Percentiles rank a stretch among this genome's conserved stretches.
Evolutionary conservation across 495 filamentous ascomycete genomes (phyloP).

Genomic region (Xylaria palmicola): DNA sequence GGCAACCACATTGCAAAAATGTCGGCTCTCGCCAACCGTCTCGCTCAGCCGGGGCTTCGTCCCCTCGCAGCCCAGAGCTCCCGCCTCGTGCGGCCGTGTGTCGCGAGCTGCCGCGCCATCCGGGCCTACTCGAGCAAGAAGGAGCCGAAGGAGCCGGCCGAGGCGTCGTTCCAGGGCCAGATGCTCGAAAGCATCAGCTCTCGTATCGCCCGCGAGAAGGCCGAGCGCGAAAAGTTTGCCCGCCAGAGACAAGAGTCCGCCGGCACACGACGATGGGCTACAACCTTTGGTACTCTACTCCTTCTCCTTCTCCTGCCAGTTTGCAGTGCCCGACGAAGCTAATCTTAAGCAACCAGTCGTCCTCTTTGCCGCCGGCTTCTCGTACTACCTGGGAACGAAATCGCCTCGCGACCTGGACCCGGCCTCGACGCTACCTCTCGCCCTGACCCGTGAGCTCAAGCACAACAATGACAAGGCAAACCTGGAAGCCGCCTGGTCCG

Average conservation of each 20-base stretch:
- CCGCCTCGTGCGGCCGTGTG: slow-evolving; percentile 10
- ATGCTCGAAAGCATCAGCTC: slow-evolving; percentile 79
- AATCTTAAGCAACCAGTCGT: slow-evolving; percentile 41
- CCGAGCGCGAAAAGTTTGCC: slow-evolving; percentile 65
- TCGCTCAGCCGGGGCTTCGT: slow-evolving; percentile 21
- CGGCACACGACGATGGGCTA: slow-evolving; percentile 56
- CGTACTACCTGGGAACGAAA: slow-evolving; percentile 70
- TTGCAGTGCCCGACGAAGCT: neutral
- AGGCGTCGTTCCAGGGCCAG: slow-evolving; percentile 74
- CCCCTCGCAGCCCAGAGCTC: slow-evolving; percentile 12
- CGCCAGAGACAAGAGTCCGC: slow-evolving; percentile 52
- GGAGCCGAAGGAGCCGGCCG: slow-evolving; percentile 20
- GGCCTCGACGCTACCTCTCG: slow-evolving; percentile 72
- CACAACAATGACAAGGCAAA: slow-evolving; percentile 73
- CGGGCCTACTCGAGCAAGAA: slow-evolving; percentile 27
- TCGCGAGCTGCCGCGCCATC: slow-evolving; percentile 9
- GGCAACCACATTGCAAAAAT: slow-evolving; percentile 18
- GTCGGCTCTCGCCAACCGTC: slow-evolving; percentile 24
- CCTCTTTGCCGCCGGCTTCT: slow-evolving; percentile 57
- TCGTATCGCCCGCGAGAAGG: slow-evolving; percentile 71
- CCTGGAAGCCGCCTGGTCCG: slow-evolving; percentile 90
- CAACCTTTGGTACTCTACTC: slow-evolving; percentile 62
- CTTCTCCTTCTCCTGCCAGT: neutral
- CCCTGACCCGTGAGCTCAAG: slow-evolving; percentile 54
- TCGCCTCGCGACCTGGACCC: slow-evolving; percentile 58